Evolutionary conservation across 441 rosid genomes (phyloP).

Genomic region (Brassica hybrid): DNA sequence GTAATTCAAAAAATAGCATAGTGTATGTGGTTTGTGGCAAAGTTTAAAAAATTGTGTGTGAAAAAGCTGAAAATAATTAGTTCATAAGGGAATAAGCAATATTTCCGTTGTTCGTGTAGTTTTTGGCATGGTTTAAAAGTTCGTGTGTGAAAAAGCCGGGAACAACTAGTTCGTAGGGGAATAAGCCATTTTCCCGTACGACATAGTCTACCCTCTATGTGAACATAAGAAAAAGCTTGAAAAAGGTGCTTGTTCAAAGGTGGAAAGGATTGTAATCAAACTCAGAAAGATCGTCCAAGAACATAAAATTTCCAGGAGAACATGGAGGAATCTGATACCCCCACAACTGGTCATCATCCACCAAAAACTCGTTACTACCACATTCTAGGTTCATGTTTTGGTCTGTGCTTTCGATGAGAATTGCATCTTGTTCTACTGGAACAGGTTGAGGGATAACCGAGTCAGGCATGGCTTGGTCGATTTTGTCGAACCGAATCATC

Average conservation of each 20-base stretch:
- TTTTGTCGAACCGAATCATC: constrained; percentile 13
- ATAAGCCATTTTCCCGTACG: too few species aligned
- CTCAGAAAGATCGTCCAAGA: constrained; percentile 5
- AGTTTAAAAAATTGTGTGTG: too few species aligned
- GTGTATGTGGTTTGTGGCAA: too few species aligned
- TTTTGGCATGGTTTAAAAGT: too few species aligned
- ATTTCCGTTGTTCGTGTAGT: too few species aligned
- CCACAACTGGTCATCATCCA: constrained; percentile 10
- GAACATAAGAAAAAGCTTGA: constrained; percentile 6
- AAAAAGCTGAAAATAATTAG: too few species aligned
- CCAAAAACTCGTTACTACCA: constrained; percentile 2
- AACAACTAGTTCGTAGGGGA: too few species aligned
- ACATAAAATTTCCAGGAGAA: constrained; percentile 16
- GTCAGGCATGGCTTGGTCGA: constrained; percentile 5
- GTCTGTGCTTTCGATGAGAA: background rate
- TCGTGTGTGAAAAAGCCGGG: too few species aligned
- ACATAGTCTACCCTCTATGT: constrained; percentile 3
- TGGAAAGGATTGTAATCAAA: background rate
- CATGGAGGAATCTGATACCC: background rate
- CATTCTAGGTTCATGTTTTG: constrained; percentile 11
- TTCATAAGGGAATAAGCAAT: too few species aligned
- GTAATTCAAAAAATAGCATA: too few species aligned
- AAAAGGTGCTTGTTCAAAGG: background rate
- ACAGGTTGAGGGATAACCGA: background rate
- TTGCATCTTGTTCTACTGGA: background rate